Conservation (phyloP, 306 rosid species). For the Begonia fuchsioides region DNA sequence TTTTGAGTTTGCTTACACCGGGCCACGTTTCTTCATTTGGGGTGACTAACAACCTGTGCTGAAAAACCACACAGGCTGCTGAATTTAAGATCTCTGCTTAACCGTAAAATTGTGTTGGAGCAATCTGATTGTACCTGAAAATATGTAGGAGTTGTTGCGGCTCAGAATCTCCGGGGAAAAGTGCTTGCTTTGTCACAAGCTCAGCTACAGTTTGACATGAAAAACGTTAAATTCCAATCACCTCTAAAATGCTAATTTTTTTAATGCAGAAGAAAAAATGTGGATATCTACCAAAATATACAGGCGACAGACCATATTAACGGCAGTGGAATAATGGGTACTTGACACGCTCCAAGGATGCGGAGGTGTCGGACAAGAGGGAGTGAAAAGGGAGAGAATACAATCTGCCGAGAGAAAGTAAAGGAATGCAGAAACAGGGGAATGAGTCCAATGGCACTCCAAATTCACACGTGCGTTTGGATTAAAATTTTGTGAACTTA, state of each 20-base stretch:
- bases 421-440: no score
- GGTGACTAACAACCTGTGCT: slow-evolving; percentile 65
- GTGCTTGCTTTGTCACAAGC: slow-evolving; percentile 74
- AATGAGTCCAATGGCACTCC: no score
- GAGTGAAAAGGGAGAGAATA: no score
- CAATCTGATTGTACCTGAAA: slow-evolving; percentile 39
- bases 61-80: neutral
- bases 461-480: no score
- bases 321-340: slow-evolving; percentile 89
- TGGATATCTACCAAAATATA: slow-evolving; percentile 53
- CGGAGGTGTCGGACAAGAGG: no score
- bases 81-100: neutral
- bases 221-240: neutral
- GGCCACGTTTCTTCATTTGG: slow-evolving; percentile 93
- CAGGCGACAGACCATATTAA: slow-evolving; percentile 96
- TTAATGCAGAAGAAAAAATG: neutral
- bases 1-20: slow-evolving; percentile 76
- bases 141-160: slow-evolving; percentile 95
- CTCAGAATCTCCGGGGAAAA: slow-evolving; percentile 91
- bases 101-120: neutral
- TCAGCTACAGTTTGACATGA: slow-evolving; percentile 36
- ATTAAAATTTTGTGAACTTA: no score
- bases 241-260: neutral
- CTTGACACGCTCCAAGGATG: no score
- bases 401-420: no score